Evolutionary conservation across 2,329 filamentous ascomycete species (phyloP).

Genomic region (Pleurostoma richardsiae): DNA sequence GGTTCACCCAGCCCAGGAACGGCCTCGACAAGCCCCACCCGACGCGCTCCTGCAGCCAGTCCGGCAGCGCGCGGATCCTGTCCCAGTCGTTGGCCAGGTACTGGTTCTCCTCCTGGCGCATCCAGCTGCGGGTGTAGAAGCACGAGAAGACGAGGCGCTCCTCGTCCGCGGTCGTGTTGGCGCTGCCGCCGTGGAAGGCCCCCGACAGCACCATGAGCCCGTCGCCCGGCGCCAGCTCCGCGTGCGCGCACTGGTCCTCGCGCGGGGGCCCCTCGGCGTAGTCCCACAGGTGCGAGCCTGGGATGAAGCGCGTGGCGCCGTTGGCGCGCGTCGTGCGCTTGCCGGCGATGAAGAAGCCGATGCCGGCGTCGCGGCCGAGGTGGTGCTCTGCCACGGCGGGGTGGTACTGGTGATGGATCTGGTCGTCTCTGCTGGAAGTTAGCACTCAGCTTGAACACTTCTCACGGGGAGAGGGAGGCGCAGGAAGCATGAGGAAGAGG

Average conservation of each 20-base stretch:
- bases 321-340: constrained; percentile 22
- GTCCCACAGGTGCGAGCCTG: constrained; percentile 28
- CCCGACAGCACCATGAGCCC: constrained; percentile 14
- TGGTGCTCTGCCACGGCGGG: constrained; percentile 9
- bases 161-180: constrained; percentile 17
- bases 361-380: constrained; percentile 15
- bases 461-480: no score
- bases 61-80: constrained; percentile 9
- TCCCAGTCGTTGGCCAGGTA: constrained; percentile 16
- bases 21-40: background rate
- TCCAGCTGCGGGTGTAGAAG: constrained; percentile 14
- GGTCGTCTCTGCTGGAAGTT: constrained; percentile 14
- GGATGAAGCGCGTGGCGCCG: constrained; percentile 29
- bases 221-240: constrained; percentile 15
- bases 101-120: constrained; percentile 14
- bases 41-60: background rate
- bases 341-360: constrained; percentile 27
- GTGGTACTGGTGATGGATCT: constrained; percentile 13
- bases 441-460: no score
- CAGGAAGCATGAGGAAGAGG: no score
- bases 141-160: constrained; percentile 15
- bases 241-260: constrained; percentile 8
- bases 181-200: constrained; percentile 17
- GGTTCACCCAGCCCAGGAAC: constrained; percentile 9
- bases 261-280: constrained; percentile 11